Evolutionary conservation across 2,329 filamentous ascomycete species (phyloP), one percentile per base, ranked within the genome.

Genomic region (Fusarium nurragi): DNA sequence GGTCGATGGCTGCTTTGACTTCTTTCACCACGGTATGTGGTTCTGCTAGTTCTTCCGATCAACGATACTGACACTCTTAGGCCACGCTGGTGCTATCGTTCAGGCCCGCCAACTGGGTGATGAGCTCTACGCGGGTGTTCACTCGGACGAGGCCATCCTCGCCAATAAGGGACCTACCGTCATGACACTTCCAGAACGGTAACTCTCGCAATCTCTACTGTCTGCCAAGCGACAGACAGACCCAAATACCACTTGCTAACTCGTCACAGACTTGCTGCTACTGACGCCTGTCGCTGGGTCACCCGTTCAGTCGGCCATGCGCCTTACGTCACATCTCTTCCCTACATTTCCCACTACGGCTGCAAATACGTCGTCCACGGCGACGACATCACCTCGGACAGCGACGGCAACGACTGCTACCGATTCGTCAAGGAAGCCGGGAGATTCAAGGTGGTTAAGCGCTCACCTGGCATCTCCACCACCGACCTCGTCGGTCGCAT

Each of bases 1-100:
- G 96, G 91, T 99, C 23, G 95, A 99, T 77, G 95, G 95, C 64
- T 99, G 95, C 84, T 99, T 97, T 81, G 95, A 99, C 82, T 99
- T 99, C 80, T 96, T 94, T 80, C 95, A 99, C 77, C 95, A 98
- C 77, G 95, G 92, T 93, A 68, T 80, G 18, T 37, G n/a, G 9
- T 10, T 13, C 21, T 21, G 8, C 1, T 1, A 3, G 0, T 1
- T 2, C 8, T 25, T 26, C 36, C 19, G 5, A 10, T n/a, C 16
- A 12, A 0, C 14, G 7, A 14, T n/a, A 40, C 38, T 61, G 0
- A 67, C 36, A 4, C 6, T n/a, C 4, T 12, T 13, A 94, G 92
- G 95, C 72, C 95, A 99, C 81, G 95, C 95, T 6, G 95, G 95
- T 60, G 95, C 95, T 67, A 97, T 98, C 85, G 88, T 99, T 45